Evolutionary conservation across 345 rosid genomes (phyloP), one percentile per base, ranked within the genome.

Genomic region (Trapa bicornis): DNA sequence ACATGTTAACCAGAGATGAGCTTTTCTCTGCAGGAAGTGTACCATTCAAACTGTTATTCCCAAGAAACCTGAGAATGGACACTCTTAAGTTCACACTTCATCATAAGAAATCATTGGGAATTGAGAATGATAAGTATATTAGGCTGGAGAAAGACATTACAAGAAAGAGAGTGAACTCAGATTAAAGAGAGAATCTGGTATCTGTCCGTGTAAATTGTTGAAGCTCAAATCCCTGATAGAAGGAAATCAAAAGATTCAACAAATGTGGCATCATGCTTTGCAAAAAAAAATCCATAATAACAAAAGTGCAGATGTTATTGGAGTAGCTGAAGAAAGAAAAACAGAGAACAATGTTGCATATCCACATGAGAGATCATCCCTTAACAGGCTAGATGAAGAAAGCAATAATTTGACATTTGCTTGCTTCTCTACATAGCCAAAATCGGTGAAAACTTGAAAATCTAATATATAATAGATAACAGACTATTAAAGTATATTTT

Each of bases 151-250:
- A n/a, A 47, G 41, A 73, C 72, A 78, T 84, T 90, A 88, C 92
- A 88, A 72, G 83, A 68, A 38, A 38, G 52, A 9, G 47, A 85
- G 85, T 12, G 77, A 66, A 67, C 79, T 77, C 78, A 80, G 64
- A 67, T 74, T 71, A 70, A 85, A 85, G 70, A 82, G 81, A 5
- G 75, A 61, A 1, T 68, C 77, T 10, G 89, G 85, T 65, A 85
- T 77, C 16, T 32, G 60, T 72, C 86, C 81, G 22, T 9, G 39
- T 61, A 85, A 29, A 41, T 75, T 82, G 75, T 85, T 85, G 82
- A 85, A 85, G 78, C 89, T 85, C 78, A 82, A 81, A 75, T 85
- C 86, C 78, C 89, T 85, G 65, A 3, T 70, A 41, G 65, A 72
- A 43, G 3, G 13, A 38, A 63, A 63, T 9, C 2, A 45, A 45